These are phyloP conservation scores for Diaporthe amygdali DNA, from an alignment of 2,329 filamentous ascomycete species.

Conservation along the genomic window DNA sequence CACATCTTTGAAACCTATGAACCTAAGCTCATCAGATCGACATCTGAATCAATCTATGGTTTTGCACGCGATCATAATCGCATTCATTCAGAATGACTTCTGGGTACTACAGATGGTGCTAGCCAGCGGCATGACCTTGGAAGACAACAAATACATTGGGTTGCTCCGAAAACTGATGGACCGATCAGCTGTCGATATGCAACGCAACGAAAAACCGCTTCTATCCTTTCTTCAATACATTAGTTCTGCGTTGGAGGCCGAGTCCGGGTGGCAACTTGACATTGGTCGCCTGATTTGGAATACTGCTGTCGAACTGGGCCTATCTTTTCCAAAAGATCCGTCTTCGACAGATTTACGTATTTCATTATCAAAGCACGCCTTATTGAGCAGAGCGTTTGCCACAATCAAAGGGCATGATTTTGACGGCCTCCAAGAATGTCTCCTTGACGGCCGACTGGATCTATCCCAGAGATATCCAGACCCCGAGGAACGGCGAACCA, in stretches of 20 bases:
- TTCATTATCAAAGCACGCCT: background rate
- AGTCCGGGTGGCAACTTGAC: background rate
- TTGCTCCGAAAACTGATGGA: background rate
- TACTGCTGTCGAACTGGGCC: background rate
- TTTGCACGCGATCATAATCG: background rate
- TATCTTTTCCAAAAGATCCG: background rate
- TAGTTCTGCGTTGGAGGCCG: background rate
- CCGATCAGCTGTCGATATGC: fast-evolving
- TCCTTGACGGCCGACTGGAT: background rate
- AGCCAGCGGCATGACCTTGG: background rate
- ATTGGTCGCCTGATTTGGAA: background rate
- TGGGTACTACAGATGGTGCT: background rate
- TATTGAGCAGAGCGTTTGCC: background rate
- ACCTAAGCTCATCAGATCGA: too few relatives aligned
- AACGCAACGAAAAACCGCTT: background rate
- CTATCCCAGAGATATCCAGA: background rate
- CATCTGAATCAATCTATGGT: background rate
- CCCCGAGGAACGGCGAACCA: background rate
- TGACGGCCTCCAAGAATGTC: background rate
- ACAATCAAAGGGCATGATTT: background rate
- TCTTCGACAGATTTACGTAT: background rate
- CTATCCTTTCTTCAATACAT: background rate
- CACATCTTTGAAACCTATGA: too few relatives aligned
- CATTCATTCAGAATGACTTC: background rate
- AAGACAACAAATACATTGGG: background rate